phyloP scores from a whole-genome alignment of 148 eudicot genomes.

The Amaranthus cruentus region DNA sequence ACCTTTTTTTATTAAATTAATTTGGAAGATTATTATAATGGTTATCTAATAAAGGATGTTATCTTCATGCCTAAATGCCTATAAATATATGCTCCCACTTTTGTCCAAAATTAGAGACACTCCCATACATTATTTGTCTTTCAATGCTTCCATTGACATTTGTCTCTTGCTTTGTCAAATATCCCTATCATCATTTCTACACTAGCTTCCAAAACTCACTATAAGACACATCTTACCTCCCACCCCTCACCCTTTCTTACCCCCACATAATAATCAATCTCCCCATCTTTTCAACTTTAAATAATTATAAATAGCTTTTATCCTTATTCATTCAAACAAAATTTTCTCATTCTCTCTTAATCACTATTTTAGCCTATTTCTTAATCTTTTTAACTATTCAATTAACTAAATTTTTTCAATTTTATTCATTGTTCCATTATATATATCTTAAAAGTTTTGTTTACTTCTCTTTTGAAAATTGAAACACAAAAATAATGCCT shows the following conservation, averaged over 20 bases:
- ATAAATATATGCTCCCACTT: conserved; percentile 8
- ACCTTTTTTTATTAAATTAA: background rate
- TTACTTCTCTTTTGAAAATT: too few species aligned
- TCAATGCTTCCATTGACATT: conserved; percentile 3
- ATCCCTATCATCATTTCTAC: background rate
- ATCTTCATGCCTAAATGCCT: background rate
- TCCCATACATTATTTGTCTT: background rate
- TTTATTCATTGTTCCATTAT: background rate
- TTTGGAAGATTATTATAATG: background rate
- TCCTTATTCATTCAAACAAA: background rate
- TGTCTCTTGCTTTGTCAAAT: background rate
- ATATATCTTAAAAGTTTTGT: background rate
- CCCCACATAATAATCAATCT: background rate
- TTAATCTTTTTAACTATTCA: background rate
- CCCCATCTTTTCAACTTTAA: background rate
- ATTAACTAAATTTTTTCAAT: background rate
- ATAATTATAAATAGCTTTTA: background rate
- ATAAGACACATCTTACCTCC: conserved; percentile 8
- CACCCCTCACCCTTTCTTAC: background rate
- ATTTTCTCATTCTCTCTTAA: background rate
- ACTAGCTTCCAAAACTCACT: background rate
- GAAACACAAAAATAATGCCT: conserved; percentile 1
- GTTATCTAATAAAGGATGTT: background rate
- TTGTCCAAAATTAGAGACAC: background rate
- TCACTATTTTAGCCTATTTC: too few species aligned